Conservation (phyloP, 345 rosid species). For the Fremontodendron californicum region DNA sequence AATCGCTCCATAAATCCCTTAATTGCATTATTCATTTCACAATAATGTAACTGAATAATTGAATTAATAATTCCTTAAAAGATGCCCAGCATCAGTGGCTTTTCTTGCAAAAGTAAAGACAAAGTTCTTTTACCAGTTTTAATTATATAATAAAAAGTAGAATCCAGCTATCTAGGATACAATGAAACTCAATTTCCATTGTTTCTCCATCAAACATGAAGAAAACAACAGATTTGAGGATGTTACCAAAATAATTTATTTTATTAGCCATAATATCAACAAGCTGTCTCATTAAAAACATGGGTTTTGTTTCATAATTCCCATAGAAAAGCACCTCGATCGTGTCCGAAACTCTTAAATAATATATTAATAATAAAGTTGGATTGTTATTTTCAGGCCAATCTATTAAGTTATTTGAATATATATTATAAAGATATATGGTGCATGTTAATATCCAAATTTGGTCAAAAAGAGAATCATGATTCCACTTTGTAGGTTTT, state of each 20-base stretch:
- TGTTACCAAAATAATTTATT: background rate
- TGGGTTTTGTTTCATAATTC: background rate
- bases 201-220: background rate
- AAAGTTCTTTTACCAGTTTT: background rate
- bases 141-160: background rate
- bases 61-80: conserved; percentile 1
- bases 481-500: too few relatives aligned
- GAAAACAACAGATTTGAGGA: background rate
- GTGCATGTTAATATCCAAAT: too few relatives aligned
- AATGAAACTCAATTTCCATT: background rate
- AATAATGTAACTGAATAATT: background rate
- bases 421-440: too few relatives aligned
- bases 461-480: too few relatives aligned
- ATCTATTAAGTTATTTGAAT: too few relatives aligned
- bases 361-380: too few relatives aligned
- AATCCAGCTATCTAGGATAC: background rate
- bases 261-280: background rate
- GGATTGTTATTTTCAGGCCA: too few relatives aligned
- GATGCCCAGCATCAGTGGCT: conserved; percentile 5
- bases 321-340: too few relatives aligned
- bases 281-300: background rate
- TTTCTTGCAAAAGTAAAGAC: background rate
- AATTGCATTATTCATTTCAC: too few relatives aligned
- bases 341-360: too few relatives aligned
- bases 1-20: too few relatives aligned